Percentiles rank a stretch among this genome's conserved stretches.
phyloP scores from a whole-genome alignment of 208 protist species.

The Crithidia sp. region DNA sequence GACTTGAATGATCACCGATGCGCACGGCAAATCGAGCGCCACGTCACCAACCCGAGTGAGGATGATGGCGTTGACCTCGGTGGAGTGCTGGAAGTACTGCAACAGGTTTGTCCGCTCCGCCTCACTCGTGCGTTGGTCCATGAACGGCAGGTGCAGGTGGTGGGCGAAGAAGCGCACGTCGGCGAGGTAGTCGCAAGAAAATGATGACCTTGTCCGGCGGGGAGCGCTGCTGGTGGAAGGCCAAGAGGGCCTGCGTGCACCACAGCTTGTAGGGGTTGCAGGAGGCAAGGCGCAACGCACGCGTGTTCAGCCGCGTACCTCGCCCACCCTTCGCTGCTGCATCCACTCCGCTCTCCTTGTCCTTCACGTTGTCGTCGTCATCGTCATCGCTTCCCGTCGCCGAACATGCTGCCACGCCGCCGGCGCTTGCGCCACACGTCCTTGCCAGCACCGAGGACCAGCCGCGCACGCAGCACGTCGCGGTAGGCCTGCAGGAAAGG shows the following conservation, averaged over 20 bases:
- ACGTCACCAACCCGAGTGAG: conserved; percentile 98
- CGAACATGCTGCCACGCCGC: conserved; percentile 4
- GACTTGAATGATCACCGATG: conserved; percentile 99
- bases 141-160: conserved; percentile 86
- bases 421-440: not conserved
- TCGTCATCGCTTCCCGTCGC: not conserved
- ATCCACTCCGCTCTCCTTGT: not conserved
- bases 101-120: conserved; percentile 83
- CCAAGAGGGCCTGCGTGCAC: conserved; percentile 93
- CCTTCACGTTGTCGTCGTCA: conserved; percentile 4
- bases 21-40: conserved; percentile 98
- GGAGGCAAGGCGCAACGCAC: conserved; percentile 52
- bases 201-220: conserved; percentile 93
- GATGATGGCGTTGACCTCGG: conserved; percentile 95
- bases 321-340: not conserved
- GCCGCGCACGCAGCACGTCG: conserved; percentile 22
- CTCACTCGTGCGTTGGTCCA: conserved; percentile 86
- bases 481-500: conserved; percentile 77
- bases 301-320: conserved; percentile 20
- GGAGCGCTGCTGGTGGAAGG: conserved; percentile 95
- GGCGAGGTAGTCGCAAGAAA: conserved; percentile 91
- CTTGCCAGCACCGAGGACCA: conserved; percentile 15
- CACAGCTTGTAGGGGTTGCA: conserved; percentile 94
- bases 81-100: conserved; percentile 85
- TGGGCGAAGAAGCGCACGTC: conserved; percentile 85